Conservation (phyloP, 73 alveolate genomes). For the Paramecium pentaurelia region DNA sequence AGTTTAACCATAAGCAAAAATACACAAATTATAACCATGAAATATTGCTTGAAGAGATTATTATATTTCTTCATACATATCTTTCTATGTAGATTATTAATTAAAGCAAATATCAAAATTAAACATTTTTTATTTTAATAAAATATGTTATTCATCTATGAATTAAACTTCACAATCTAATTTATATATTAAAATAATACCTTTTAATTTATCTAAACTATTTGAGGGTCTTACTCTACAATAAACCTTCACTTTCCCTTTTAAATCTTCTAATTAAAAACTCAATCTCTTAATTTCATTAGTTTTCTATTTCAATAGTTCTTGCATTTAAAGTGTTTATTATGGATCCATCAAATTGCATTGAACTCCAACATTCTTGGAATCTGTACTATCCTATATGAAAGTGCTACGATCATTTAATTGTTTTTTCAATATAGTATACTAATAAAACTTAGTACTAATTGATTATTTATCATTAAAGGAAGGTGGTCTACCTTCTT, state of each 20-base stretch:
- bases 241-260: conserved; percentile 91
- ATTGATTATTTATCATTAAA: neutral
- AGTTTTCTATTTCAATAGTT: neutral
- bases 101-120: conserved; percentile 49
- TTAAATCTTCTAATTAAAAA: conserved; percentile 86
- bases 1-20: conserved; percentile 98
- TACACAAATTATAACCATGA: conserved; percentile 98
- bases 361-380: neutral
- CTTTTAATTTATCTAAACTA: neutral
- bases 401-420: neutral
- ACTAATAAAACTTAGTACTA: neutral
- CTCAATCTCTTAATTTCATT: conserved; percentile 72
- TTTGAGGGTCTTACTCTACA: conserved; percentile 93
- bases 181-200: neutral
- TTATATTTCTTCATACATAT: conserved; percentile 41
- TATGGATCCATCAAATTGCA: neutral
- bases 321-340: neutral
- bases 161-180: conserved; percentile 44
- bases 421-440: neutral
- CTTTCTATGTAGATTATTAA: neutral
- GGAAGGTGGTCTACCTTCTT: conserved; percentile 18
- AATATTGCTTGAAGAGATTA: conserved; percentile 68
- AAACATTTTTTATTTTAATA: conserved; percentile 42
- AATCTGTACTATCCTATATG: neutral
- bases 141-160: conserved; percentile 54